Evolutionary conservation across 2,329 filamentous ascomycete genomes (phyloP).

Genomic region (Beauveria pseudobassiana): DNA sequence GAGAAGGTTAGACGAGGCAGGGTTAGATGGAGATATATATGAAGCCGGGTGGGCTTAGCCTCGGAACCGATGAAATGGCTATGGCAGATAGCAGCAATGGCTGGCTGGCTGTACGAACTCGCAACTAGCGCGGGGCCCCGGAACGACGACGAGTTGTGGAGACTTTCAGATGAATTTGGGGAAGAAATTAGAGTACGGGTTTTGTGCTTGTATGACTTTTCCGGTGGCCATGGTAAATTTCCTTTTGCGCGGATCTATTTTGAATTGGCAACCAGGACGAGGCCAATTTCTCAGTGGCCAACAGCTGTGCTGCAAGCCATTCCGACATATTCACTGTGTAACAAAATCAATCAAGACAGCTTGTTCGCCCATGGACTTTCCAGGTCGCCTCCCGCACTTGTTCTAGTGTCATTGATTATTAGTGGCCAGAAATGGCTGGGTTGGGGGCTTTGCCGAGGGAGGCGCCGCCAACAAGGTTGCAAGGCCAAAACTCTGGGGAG

Average conservation of each 20-base stretch:
- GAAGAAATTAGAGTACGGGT: neutral
- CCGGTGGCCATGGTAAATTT: no score
- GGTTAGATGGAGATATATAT: conserved; percentile 8
- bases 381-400: neutral
- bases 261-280: no score
- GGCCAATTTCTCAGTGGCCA: no score
- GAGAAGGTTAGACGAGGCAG: neutral
- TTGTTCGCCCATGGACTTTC: neutral
- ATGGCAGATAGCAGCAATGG: neutral
- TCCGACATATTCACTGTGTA: no score
- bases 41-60: neutral
- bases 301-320: no score
- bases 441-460: conserved; percentile 2
- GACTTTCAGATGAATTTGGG: conserved; percentile 7
- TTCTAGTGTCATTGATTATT: neutral
- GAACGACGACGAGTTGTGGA: neutral
- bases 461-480: neutral
- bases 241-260: no score
- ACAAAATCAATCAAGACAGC: no score
- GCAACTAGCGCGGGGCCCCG: conserved; percentile 5
- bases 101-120: neutral
- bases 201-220: neutral
- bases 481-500: neutral
- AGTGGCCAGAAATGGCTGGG: neutral
- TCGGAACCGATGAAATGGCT: neutral